Evolutionary conservation across 331 rosid species (phyloP).

Genomic region (Acacia concinna): DNA sequence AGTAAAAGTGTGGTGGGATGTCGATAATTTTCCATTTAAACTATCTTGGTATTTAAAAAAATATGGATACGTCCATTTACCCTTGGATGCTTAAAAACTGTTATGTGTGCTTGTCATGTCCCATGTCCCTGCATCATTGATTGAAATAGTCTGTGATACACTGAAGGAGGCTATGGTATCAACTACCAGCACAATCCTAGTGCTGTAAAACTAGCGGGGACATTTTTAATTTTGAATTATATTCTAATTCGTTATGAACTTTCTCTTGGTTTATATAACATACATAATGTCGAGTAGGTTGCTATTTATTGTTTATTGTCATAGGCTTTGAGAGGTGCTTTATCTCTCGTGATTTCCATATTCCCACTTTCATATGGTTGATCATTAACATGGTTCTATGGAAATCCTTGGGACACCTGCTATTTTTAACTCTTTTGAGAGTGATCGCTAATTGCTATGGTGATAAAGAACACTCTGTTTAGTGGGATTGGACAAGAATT

Average conservation of each 20-base stretch:
- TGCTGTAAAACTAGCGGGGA: background rate
- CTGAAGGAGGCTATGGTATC: background rate
- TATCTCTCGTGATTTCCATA: background rate
- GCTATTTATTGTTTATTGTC: background rate
- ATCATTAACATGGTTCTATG: background rate
- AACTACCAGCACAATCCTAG: background rate
- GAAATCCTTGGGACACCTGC: background rate
- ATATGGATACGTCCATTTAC: background rate
- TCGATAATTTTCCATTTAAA: background rate
- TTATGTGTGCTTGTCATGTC: background rate
- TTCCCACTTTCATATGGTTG: background rate
- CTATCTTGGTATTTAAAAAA: background rate
- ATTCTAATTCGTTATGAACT: background rate
- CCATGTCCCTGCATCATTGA: background rate
- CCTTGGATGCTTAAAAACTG: background rate
- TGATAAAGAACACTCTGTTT: background rate
- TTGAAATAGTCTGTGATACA: background rate
- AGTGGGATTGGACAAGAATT: background rate
- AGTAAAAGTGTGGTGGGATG: background rate
- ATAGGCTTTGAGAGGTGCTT: background rate
- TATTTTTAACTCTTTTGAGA: background rate
- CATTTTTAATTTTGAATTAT: background rate
- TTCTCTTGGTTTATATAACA: background rate
- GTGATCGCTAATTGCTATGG: background rate
- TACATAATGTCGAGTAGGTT: conserved; percentile 16